Percentiles rank a stretch among this genome's conserved stretches.
Conservation (phyloP, 2,329 filamentous ascomycete genomes). For the Colletotrichum sp. region DNA sequence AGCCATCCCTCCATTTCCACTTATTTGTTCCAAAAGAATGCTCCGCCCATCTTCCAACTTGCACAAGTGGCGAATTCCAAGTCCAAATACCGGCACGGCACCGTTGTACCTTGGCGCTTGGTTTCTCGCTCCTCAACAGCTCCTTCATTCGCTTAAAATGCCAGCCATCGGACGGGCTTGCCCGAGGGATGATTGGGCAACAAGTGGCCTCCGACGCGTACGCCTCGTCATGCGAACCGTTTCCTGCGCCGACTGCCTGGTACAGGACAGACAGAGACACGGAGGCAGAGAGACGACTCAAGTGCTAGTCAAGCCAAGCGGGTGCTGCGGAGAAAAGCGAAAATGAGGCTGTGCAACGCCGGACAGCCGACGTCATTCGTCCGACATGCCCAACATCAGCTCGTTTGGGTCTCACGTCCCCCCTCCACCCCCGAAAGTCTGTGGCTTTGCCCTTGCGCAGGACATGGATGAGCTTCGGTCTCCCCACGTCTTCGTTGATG, state of each 20-base stretch:
- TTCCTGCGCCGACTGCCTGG: neutral
- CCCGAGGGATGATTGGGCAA: conserved; percentile 3
- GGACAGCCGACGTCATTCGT: conserved; percentile 19
- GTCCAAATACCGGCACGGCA: neutral
- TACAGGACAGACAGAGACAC: neutral
- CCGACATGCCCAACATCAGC: neutral
- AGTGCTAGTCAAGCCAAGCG: neutral
- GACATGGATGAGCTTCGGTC: neutral
- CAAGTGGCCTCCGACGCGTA: conserved; percentile 10
- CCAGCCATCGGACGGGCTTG: neutral
- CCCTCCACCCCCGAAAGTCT: neutral
- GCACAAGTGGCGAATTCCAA: neutral
- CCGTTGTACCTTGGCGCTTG: neutral
- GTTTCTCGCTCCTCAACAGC: neutral
- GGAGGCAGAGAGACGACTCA: neutral
- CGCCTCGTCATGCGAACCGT: conserved; percentile 10
- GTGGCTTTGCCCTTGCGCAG: conserved; percentile 5
- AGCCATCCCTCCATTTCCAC: neutral
- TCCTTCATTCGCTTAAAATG: neutral
- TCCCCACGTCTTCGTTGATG: neutral
- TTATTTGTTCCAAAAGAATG: neutral
- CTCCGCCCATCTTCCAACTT: neutral
- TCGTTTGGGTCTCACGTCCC: neutral
- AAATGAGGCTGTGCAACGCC: conserved; percentile 17
- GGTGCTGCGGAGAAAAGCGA: neutral